These are phyloP conservation scores for Tolypocladium sp. DNA, from an alignment of 2,329 filamentous ascomycete species.

Conservation along the genomic window DNA sequence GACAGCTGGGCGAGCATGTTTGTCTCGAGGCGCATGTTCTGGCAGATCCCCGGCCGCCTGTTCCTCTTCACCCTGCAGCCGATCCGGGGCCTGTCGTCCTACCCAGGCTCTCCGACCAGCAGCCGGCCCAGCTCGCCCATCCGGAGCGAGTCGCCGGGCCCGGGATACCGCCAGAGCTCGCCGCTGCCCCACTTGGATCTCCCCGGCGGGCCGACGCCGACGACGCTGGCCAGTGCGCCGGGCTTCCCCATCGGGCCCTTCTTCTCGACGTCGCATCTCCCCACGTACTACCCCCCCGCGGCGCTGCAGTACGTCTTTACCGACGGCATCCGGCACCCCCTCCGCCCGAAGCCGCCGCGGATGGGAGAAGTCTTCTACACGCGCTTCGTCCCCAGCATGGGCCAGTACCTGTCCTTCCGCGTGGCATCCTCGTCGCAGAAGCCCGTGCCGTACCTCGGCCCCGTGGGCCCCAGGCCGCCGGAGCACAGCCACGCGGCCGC, in stretches of 20 bases:
- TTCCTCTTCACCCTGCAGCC: conserved; percentile 82
- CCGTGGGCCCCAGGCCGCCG: conserved; percentile 32
- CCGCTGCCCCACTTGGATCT: conserved; percentile 21
- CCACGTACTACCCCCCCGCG: conserved; percentile 81
- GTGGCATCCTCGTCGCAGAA: conserved; percentile 63
- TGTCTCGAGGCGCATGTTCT: conserved; percentile 71
- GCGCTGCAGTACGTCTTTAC: conserved; percentile 76
- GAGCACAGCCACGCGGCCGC: conserved; percentile 30
- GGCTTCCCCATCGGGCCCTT: conserved; percentile 57
- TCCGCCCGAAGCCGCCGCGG: conserved; percentile 78
- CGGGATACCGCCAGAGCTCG: not conserved
- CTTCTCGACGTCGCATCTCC: conserved; percentile 72
- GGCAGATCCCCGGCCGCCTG: conserved; percentile 80
- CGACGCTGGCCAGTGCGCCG: conserved; percentile 9
- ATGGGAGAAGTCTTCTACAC: conserved; percentile 90
- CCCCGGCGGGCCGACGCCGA: conserved; percentile 28
- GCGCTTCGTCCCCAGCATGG: conserved; percentile 72
- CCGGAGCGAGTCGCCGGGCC: conserved; percentile 16
- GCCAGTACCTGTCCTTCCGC: conserved; percentile 82
- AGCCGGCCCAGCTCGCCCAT: conserved; percentile 47
- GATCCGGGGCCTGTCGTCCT: conserved; percentile 23
- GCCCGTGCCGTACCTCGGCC: conserved; percentile 56
- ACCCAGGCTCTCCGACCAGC: conserved; percentile 39
- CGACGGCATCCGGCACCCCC: conserved; percentile 71
- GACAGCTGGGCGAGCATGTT: conserved; percentile 75